Evolutionary conservation across 768 basidiomycete genomes (phyloP), one percentile per base, ranked within the genome.

Genomic region (Leccinum boreale): DNA sequence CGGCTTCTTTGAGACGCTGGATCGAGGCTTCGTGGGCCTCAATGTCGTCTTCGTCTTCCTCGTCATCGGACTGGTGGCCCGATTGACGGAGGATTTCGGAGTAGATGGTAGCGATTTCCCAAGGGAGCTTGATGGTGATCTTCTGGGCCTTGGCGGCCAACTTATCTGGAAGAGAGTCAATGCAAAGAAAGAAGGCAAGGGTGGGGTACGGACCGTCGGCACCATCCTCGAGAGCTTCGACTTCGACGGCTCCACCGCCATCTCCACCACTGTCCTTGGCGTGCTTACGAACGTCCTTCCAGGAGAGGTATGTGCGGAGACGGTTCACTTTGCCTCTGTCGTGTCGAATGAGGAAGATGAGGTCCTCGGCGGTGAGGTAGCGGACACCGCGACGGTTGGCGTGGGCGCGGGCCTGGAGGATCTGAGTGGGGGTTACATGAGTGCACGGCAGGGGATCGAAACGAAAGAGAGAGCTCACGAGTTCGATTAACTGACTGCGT

Each of bases 251-350:
- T 19, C 81, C 90, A 26, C 84, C 90, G 2, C 84, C 90, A 58
- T 89, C 90, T 10, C 89, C 92, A 44, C 87, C 90, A 23, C 87
- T 85, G 66, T 97, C 92, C 70, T 96, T 96, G 5, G 93, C 93
- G 58, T 93, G 91, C 66, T 96, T 97, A 14, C 95, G 84, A 17
- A 98, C 95, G 63, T 97, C 95, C 67, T 96, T 97, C 95, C 95
- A 98, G 0, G 91, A 92, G 23, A 98, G 81, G 68, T 97, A 98
- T 10, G 92, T 96, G 33, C 93, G 77, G 28, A 98, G 78, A 46
- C 95, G 81, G 74, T 97, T 96, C 60, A 98, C 92, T 72, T 96
- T 97, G 8, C 89, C 90, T 62, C 91, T 78, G 75, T 98, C 95
- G 65, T 96, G 89, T 5, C 95, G 87, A 67, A 98, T 94, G 67